Conservation (phyloP, 257 asterid species). For the Ehretia macrophylla region DNA sequence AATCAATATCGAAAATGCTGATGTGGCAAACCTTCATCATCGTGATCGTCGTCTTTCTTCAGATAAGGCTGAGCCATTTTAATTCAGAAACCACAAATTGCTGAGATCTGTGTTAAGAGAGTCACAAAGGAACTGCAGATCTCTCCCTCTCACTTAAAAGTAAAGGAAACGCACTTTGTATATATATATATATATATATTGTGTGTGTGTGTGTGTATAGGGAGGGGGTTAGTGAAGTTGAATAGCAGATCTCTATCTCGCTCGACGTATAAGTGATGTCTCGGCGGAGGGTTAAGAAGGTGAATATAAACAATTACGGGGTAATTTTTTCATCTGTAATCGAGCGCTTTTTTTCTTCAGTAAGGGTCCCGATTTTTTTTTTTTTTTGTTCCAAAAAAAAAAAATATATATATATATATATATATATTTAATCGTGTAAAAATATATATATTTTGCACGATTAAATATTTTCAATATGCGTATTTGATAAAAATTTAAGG, state of each 20-base stretch:
- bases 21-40: conserved; percentile 31
- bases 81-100: background rate
- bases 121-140: conserved; percentile 17
- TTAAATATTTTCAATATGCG: too few species aligned
- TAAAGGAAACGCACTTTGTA: background rate
- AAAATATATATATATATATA: too few species aligned
- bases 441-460: too few species aligned
- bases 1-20: background rate
- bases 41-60: conserved; percentile 57
- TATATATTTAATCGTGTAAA: too few species aligned
- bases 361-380: too few species aligned
- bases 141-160: conserved; percentile 9
- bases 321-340: too few species aligned
- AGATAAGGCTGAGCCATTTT: conserved; percentile 43
- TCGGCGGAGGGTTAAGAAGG: too few species aligned
- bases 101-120: background rate
- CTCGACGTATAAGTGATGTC: background rate
- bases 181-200: too few species aligned
- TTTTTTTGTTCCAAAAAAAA: too few species aligned
- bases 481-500: too few species aligned
- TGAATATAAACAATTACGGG: too few species aligned
- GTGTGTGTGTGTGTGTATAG: background rate
- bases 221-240: background rate
- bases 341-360: too few species aligned
- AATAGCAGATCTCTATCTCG: background rate